These are phyloP conservation scores for Cornus suecica DNA, from an alignment of 148 eudicot genomes.

Conservation along the genomic window DNA sequence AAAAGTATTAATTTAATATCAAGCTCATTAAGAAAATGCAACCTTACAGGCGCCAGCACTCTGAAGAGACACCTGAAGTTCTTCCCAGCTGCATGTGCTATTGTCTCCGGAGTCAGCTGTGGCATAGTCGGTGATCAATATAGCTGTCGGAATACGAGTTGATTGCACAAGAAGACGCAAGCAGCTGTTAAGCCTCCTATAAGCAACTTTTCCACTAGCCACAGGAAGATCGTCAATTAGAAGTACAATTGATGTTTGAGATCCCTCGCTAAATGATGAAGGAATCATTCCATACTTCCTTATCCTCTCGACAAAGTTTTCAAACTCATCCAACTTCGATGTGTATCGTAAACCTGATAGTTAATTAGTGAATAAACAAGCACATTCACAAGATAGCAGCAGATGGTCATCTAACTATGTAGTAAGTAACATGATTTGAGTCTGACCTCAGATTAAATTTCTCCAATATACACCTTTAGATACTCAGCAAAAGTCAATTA, in stretches of 20 bases:
- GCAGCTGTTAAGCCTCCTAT: conserved; percentile 59
- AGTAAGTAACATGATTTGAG: neutral
- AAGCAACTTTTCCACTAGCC: conserved; percentile 65
- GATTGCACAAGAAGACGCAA: conserved; percentile 80
- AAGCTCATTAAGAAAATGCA: conserved; percentile 28
- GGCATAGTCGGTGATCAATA: conserved; percentile 69
- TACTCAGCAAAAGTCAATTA: neutral
- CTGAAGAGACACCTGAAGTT: conserved; percentile 64
- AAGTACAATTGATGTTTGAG: conserved; percentile 45
- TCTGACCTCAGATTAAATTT: neutral
- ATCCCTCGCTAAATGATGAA: conserved; percentile 27
- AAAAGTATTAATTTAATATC: neutral
- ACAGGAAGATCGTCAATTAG: conserved; percentile 92
- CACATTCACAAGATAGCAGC: neutral
- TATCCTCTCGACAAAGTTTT: conserved; percentile 74
- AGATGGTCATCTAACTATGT: neutral
- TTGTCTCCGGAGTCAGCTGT: conserved; percentile 58
- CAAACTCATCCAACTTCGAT: conserved; percentile 94
- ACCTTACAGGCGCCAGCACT: conserved; percentile 93
- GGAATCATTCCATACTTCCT: conserved; percentile 76
- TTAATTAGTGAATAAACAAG: neutral
- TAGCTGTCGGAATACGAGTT: conserved; percentile 72
- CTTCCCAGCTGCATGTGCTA: conserved; percentile 58
- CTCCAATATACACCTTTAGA: no score
- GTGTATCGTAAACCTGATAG: conserved; percentile 59